Evolutionary conservation across 106 monocot genomes (phyloP), one percentile per base, ranked within the genome.

Genomic region (Ottelia alismoides): DNA sequence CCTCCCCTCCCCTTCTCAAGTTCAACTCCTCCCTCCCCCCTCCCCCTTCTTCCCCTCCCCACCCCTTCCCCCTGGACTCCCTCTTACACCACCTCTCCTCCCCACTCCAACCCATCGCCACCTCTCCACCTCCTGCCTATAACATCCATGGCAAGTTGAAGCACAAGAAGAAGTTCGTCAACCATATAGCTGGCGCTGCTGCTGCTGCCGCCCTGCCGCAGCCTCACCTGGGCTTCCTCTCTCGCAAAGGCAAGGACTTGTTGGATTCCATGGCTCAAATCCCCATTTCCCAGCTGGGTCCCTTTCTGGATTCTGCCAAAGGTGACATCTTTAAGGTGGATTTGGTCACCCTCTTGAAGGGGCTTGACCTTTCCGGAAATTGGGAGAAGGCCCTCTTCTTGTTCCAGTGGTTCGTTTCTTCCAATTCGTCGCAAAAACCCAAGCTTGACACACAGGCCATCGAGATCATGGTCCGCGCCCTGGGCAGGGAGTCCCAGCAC

Each of bases 31-130:
- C 74, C 1, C 70, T 69, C 20, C 88, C 80, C 0, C 84, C 73
- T 25, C 76, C 83, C 1, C 70, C 78, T 0, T 67, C 72, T 28
- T 68, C 83, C 27, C 68, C 24, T 3, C 43, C 60, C 52, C 35
- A 61, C 1, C 26, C 68, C 52, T 30, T 75, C 45, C 81, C 77
- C 27, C 31, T 91, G 22, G 90, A 85, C 66, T 85, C 85, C 62
- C 80, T 94, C 35, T 80, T 94, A 61, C 73, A 63, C 22, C 76
- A 76, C 18, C 85, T 85, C 74, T 52, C 66, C 31, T 17, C 45
- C 14, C 22, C 60, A 1, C 53, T 44, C 23, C 12, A 53, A n/a
- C 58, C 28, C 11, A 26, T 47, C 21, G 25, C n/a, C 58, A 22
- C 47, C 49, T 2, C 65, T 11, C 3, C 35, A 5, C 53, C 17